Conservation (phyloP, 176 grass and related monocot species). For the Triticum dicoccoides region DNA sequence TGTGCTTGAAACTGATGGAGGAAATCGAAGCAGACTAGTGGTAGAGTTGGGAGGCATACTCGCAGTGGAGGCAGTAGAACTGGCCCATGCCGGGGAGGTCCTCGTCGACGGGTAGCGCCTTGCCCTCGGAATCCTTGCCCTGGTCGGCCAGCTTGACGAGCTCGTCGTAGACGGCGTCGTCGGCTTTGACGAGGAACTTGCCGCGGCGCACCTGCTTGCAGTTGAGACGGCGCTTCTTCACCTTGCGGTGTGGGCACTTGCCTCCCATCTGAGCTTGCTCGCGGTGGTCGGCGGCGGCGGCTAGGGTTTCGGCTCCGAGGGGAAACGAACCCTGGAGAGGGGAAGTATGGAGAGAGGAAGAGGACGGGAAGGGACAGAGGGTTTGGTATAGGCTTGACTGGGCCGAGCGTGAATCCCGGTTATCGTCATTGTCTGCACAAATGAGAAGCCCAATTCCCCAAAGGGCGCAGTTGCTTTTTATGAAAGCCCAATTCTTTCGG, state of each 20-base stretch:
- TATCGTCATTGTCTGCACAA: background rate
- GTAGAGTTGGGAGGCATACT: constrained; percentile 39
- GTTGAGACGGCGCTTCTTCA: constrained; percentile 87
- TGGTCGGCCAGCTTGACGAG: constrained; percentile 75
- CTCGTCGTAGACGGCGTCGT: constrained; percentile 81
- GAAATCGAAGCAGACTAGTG: background rate
- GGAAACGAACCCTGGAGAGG: background rate
- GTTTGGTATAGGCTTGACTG: background rate
- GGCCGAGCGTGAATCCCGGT: background rate
- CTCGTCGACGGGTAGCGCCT: constrained; percentile 62
- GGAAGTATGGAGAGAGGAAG: background rate
- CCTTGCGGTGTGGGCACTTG: constrained; percentile 96
- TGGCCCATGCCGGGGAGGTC: constrained; percentile 94
- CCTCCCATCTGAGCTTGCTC: constrained; percentile 65
- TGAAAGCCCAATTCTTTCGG: too few relatives aligned
- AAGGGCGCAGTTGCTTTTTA: too few relatives aligned
- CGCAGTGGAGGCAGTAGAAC: constrained; percentile 97
- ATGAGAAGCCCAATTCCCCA: background rate
- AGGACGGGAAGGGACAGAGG: background rate
- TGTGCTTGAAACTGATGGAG: background rate
- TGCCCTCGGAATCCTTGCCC: constrained; percentile 35
- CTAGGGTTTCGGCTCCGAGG: constrained; percentile 24
- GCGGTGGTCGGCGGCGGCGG: background rate
- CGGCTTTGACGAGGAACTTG: constrained; percentile 88
- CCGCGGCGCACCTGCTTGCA: constrained; percentile 80